Evolutionary conservation across 1,139 yeast species (phyloP), one percentile per base, ranked within the genome.

Genomic region (Pichia sp.): DNA sequence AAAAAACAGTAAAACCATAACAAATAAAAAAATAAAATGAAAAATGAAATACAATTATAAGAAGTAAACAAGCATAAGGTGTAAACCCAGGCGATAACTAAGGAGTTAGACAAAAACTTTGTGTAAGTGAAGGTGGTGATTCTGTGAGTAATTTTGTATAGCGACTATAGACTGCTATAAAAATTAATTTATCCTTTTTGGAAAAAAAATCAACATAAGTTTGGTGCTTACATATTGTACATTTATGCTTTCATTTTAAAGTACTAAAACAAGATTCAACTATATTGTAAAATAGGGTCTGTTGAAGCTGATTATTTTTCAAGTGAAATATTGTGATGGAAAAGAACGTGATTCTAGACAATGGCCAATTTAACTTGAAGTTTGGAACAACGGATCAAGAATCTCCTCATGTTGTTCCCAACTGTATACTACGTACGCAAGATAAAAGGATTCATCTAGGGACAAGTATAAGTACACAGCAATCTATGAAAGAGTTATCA

Each of bases 321-420:
- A 18, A 9, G 9, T 13, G 7, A 36, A 10, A 18, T 5, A 19
- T 11, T n/a, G 10, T 3, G 13, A 53, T 52, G 54, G 36, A 41
- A 16, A 52, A 50, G 14, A 53, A 73, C 66, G 39, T 68, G 73
- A 54, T 89, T 4, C 68, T 93, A 36, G 99, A 93, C 63, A 93
- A 93, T 72, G 99, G 99, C 3, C 83, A 96, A 0, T 87, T 87
- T 64, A 80, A 80, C 58, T 75, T 93, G 54, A 93, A 93, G 65
- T 81, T 87, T 27, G 98, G 97, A 0, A 75, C 72, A 52, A 71
- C 75, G 8, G 65, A 70, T 4, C 73, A 70, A 4, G 68, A 62
- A 0, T 53, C 38, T 1, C 87, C 91, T 0, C 62, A 69, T 10
- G 72, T 72, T 19, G 78, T 87, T 3, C 81, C 83, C 28, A 95